Evolutionary conservation across 148 eudicot genomes (phyloP), one percentile per base, ranked within the genome.

Genomic region (Rhododendron molle): DNA sequence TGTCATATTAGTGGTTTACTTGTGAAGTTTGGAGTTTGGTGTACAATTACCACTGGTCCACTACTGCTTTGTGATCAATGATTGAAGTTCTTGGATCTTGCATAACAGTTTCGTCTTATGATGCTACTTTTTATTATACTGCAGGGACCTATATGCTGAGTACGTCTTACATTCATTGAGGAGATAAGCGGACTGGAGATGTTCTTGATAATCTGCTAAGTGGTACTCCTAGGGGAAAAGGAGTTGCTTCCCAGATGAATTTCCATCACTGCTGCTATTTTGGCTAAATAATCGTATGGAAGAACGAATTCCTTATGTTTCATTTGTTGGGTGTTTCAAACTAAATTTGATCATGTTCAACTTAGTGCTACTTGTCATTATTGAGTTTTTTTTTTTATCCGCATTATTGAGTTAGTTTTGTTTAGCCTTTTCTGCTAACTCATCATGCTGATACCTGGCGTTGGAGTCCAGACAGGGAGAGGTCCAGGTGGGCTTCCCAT

Each of bases 131-230:
- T 52, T 7, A 10, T 83, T 0, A 21, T 74, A 32, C 23, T 88
- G 85, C 90, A 93, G 95, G 92, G 95, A 93, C 62, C 93, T 93
- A 21, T 93, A 93, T 81, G 93, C 92, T 13, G 95, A 93, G 86
- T 93, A 93, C 90, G 90, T 91, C 21, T 74, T 93, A 80, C 92
- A 91, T 82, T 86, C 92, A 21, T 76, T 93, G 90, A 92, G 93
- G 90, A 87, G 90, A 88, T 93, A 88, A 86, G 82, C n/a, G 52
- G 44, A 80, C 16, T 1, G 44, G 16, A 16, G 13, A 15, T 50
- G 62, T 72, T 74, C 60, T 74, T 56, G 32, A 52, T 52, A 28
- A 50, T 81, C 44, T 49, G 28, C 46, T 80, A 84, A 46, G 13
- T 76, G 50, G n/a, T 76, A 9, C 14, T 76, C 44, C 2, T 20